A percentile compares a stretch with the other conserved stretches of the same genome.
Conservation (phyloP, 805 yeast genomes). For the Pachysolen tannophilus region DNA sequence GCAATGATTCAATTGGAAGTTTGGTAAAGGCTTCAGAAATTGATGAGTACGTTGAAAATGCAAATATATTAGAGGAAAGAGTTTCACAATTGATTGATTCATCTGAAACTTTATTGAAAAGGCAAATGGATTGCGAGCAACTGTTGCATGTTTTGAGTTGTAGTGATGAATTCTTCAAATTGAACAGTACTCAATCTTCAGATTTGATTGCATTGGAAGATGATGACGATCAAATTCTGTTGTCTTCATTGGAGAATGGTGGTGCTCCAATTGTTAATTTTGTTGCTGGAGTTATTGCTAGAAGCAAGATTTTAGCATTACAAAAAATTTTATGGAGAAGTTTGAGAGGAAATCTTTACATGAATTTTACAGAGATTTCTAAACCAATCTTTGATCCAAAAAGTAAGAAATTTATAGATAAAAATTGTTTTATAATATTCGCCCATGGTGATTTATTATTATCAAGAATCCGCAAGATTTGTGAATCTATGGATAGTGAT, state of each 20-base stretch:
- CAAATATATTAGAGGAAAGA: slow-evolving; percentile 65
- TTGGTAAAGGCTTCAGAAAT: slow-evolving; percentile 39
- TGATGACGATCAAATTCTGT: slow-evolving; percentile 22
- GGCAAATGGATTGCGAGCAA: slow-evolving; percentile 63
- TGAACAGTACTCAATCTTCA: slow-evolving; percentile 11
- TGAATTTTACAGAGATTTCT: slow-evolving; percentile 65
- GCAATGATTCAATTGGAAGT: slow-evolving; percentile 3
- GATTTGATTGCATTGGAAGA: slow-evolving; percentile 19
- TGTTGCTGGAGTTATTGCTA: slow-evolving; percentile 75
- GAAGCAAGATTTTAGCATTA: slow-evolving; percentile 59
- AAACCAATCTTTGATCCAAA: slow-evolving; percentile 61
- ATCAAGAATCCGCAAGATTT: slow-evolving; percentile 68
- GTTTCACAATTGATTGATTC: slow-evolving; percentile 65
- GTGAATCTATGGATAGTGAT: slow-evolving; percentile 85
- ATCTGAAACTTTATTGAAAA: slow-evolving; percentile 51
- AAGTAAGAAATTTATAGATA: slow-evolving; percentile 49
- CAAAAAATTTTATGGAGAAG: slow-evolving; percentile 89
- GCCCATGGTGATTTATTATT: slow-evolving; percentile 81
- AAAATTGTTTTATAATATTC: slow-evolving; percentile 80
- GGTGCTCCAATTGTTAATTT: slow-evolving; percentile 34
- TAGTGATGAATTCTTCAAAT: slow-evolving; percentile 39
- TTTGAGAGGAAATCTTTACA: slow-evolving; percentile 82
- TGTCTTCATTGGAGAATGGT: slow-evolving; percentile 31
- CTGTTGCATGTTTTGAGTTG: slow-evolving; percentile 52
- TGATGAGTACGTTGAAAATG: slow-evolving; percentile 61